Base-by-base conservation (phyloP, 495 filamentous ascomycete genomes). In the Thermothielavioides terrestris region DNA sequence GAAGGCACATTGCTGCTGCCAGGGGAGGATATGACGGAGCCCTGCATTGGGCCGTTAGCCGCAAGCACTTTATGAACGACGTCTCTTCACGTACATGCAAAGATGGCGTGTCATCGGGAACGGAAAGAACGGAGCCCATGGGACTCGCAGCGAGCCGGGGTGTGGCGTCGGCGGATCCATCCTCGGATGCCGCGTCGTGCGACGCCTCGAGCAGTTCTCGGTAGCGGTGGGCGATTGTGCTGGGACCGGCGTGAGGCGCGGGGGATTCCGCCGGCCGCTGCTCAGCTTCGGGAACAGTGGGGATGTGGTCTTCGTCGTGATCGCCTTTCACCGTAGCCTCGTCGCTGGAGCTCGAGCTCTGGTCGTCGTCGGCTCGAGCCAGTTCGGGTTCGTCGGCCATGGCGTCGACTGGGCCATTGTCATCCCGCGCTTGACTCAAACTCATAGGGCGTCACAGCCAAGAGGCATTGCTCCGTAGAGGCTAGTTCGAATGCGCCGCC, bases 101-200 rank as follows among this genome's bases (percentile, higher is more conserved):
- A 12, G 92, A 96, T 14, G 89, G 89, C 3, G 87, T 84, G 67
- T 95, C 90, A 59, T 96, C 91, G 14, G 89, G 88, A 12, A 80
- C 84, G 2, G 87, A 92, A 35, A 80, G 56, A 8, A 75, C 42
- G 11, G 74, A 79, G 49, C 71, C 73, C 17, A 68, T 62, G 25
- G 75, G 76, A 44, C 76, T 78, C 9, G 58, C 68, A 18, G 59
- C 63, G 28, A 65, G 61, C 47, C 65, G 53, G 15, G 70, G 67
- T 5, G 70, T 42, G 22, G 56, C 67, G 44, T 71, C 69, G 9
- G 56, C 55, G 5, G 67, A 73, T 9, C 73, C 72, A 50, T 74
- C 73, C 46, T 75, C 72, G 9, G 75, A 77, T 8, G 40, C 50
- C 47, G 66, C 61, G n/a, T 76, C 74, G 23, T 53, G 58, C 28